A percentile compares a stretch with the other conserved stretches of the same genome.
These are phyloP conservation scores for Ampelomyces quisqualis DNA, from an alignment of 2,329 filamentous ascomycete genomes.

Conservation along the genomic window DNA sequence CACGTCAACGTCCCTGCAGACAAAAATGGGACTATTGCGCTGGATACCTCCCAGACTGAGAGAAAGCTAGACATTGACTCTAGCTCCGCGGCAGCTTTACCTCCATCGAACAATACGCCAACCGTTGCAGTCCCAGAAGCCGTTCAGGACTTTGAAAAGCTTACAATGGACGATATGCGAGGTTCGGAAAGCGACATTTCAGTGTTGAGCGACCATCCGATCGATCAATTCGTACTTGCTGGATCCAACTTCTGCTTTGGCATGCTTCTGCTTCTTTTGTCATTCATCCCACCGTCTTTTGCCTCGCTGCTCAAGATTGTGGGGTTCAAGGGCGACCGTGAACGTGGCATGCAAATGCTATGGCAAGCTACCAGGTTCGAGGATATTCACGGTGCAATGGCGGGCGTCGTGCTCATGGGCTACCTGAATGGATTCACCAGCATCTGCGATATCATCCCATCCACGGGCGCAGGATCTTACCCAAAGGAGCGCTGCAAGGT, in stretches of 20 bases:
- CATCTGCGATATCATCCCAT: slow-evolving; percentile 82
- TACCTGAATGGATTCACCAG: slow-evolving; percentile 89
- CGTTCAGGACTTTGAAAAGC: slow-evolving; percentile 35
- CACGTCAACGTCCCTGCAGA: slow-evolving; percentile 39
- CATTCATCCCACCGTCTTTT: slow-evolving; percentile 88
- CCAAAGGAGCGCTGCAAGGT: slow-evolving; percentile 66
- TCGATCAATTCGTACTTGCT: slow-evolving; percentile 87
- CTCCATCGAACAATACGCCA: slow-evolving; percentile 19
- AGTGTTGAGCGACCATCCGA: slow-evolving; percentile 66
- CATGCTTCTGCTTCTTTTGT: slow-evolving; percentile 80
- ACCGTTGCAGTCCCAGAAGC: slow-evolving; percentile 22
- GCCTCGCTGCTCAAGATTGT: slow-evolving; percentile 82
- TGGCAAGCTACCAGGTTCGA: slow-evolving; percentile 85
- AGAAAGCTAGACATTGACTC: slow-evolving; percentile 25
- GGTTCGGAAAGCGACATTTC: slow-evolving; percentile 61
- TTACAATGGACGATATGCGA: slow-evolving; percentile 31
- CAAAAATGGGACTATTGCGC: slow-evolving; percentile 23
- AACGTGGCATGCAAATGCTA: slow-evolving; percentile 78
- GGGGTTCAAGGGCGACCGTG: slow-evolving; percentile 86
- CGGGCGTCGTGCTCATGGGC: slow-evolving; percentile 74
- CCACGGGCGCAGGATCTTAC: slow-evolving; percentile 61
- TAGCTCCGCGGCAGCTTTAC: slow-evolving; percentile 29
- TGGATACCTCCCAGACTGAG: slow-evolving; percentile 30
- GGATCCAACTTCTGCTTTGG: slow-evolving; percentile 90
- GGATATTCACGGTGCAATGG: slow-evolving; percentile 91